Conservation (phyloP, 2,329 filamentous ascomycete genomes). For the Corinectria fuckeliana region DNA sequence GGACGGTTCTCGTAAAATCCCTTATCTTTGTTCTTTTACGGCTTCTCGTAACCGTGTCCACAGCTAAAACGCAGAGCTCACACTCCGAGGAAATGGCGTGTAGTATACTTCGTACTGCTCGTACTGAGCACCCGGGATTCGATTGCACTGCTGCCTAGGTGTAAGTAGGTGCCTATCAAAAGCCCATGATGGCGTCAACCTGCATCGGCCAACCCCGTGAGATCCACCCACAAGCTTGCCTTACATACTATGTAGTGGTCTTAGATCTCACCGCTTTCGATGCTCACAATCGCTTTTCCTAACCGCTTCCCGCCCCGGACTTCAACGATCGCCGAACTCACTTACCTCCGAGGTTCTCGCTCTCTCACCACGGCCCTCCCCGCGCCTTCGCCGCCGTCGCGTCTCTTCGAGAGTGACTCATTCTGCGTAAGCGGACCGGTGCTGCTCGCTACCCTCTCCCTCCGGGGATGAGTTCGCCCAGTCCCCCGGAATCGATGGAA, state of each 20-base stretch:
- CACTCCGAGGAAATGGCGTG: no score
- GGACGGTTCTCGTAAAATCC: no score
- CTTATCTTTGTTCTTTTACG: neutral
- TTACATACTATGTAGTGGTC: no score
- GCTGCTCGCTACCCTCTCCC: neutral
- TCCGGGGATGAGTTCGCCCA: neutral
- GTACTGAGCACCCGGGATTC: neutral
- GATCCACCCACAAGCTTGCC: conserved; percentile 10
- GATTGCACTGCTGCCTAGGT: conserved; percentile 5
- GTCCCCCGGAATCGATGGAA: neutral
- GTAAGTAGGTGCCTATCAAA: neutral
- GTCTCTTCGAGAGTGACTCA: neutral
- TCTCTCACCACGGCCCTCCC: neutral
- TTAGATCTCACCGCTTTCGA: conserved; percentile 2
- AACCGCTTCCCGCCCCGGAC: neutral
- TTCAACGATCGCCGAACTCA: conserved; percentile 3
- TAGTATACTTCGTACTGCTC: no score
- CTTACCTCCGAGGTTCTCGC: neutral
- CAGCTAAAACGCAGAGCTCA: no score
- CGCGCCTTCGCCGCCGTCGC: neutral
- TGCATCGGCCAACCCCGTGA: conserved; percentile 37
- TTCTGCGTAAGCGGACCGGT: neutral
- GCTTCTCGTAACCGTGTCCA: neutral
- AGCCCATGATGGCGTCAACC: conserved; percentile 13
- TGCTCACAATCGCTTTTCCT: neutral